A percentile compares a stretch with the other conserved stretches of the same genome.
Evolutionary conservation across 2,329 filamentous ascomycete genomes (phyloP).

Genomic region (Penicillium sp.): DNA sequence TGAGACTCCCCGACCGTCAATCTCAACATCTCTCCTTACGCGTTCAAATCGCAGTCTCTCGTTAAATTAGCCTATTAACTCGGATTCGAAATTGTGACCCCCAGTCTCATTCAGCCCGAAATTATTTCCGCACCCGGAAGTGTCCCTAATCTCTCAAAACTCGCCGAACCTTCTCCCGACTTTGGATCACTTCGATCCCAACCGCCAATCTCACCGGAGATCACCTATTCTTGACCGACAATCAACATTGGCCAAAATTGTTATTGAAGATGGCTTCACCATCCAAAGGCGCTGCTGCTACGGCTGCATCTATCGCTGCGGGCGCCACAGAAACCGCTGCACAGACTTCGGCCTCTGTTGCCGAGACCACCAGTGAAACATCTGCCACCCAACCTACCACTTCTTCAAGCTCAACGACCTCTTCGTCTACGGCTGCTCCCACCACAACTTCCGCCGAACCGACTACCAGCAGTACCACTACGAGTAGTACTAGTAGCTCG

Average conservation of each 20-base stretch:
- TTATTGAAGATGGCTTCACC: not conserved
- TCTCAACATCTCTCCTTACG: slow-evolving; percentile 8
- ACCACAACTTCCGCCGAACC: slow-evolving; percentile 1
- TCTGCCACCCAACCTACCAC: not conserved
- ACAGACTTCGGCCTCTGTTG: not conserved
- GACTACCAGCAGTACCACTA: slow-evolving; percentile 14
- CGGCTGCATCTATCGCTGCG: not conserved
- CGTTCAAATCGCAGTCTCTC: slow-evolving; percentile 15
- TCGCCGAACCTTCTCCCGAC: slow-evolving; percentile 1
- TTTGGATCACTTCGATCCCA: slow-evolving; percentile 9
- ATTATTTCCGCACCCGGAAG: slow-evolving; percentile 1
- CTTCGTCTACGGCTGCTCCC: not conserved
- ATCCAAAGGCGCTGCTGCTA: not conserved
- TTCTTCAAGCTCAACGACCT: not conserved
- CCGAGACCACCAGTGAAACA: not conserved
- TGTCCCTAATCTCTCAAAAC: not conserved
- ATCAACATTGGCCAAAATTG: not conserved
- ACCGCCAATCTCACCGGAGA: slow-evolving; percentile 2
- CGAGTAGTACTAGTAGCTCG: slow-evolving; percentile 13
- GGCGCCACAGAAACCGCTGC: not conserved
- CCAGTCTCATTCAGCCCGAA: not conserved
- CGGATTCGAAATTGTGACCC: slow-evolving; percentile 3
- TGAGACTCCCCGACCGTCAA: slow-evolving; percentile 12
- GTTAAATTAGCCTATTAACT: slow-evolving; percentile 8
- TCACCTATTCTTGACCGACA: not conserved